Base-by-base conservation (phyloP, 768 basidiomycete genomes). In the Clavaria fumosa region DNA sequence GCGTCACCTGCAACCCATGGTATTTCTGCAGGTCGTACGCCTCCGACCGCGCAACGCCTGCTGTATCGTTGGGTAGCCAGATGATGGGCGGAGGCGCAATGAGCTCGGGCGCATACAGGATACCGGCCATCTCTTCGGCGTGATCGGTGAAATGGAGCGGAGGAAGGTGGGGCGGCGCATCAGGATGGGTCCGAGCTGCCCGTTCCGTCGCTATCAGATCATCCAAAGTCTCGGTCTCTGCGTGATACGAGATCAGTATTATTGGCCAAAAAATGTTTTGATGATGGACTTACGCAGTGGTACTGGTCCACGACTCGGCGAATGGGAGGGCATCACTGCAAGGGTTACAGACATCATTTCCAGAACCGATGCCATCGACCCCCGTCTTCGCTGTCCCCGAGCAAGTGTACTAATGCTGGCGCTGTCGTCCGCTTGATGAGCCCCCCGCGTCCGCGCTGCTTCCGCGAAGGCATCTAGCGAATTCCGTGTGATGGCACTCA, bases 271-370 rank as follows among this genome's bases (percentile, higher is more conserved):
- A 23, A 22, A n/a, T 30, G 31, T 34, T 38, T 20, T 30, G 43
- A 32, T 28, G 34, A 36, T 37, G 45, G 45, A 67, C 77, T 51
- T 55, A 81, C 80, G 61, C 37, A 84, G 61, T 23, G 83, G 77
- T 23, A 82, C 61, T 37, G 76, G 64, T 4, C 78, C 76, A 37
- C 68, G 63, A 34, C 60, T 53, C 28, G 64, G 64, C 15, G 67
- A 64, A 7, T 66, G 58, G 3, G 74, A 68, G 3, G 81, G 81
- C 62, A 70, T 69, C 5, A 83, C 78, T 4, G 81, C 79, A 28
- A 84, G 61, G 12, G 80, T 83, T 39, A 72, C 47, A 42, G 77
- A 75, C 77, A 86, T 83, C 78, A 86, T 81, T 50, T 85, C 81
- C 41, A 86, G 60, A 34, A 86, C 78, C 26, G 76, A 78, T 4